These are phyloP conservation scores for Ciborinia camelliae DNA, from an alignment of 2,329 filamentous ascomycete genomes.

Conservation along the genomic window DNA sequence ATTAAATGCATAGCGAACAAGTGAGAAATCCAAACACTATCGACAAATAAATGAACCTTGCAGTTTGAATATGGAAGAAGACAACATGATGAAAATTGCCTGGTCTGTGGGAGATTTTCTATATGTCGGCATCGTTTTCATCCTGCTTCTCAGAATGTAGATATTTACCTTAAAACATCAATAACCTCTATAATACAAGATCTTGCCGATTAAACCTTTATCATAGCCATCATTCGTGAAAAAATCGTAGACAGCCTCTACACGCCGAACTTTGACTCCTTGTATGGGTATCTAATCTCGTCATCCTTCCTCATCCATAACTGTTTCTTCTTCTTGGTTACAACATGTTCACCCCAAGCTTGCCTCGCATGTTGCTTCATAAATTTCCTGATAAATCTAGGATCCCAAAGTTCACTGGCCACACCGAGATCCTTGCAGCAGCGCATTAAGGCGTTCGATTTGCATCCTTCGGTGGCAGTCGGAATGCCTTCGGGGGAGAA, in stretches of 20 bases:
- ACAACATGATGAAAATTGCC: neutral
- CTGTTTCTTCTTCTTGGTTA: slow-evolving; percentile 85
- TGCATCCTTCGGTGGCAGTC: slow-evolving; percentile 93
- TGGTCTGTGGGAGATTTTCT: neutral
- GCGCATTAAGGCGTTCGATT: slow-evolving; percentile 95
- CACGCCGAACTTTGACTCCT: slow-evolving; percentile 42
- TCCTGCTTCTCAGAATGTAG: neutral
- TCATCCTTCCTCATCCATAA: slow-evolving; percentile 85
- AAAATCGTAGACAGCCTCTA: neutral
- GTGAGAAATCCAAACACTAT: neutral
- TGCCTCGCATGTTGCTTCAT: slow-evolving; percentile 72
- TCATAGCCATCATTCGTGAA: neutral
- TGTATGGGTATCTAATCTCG: slow-evolving; percentile 61
- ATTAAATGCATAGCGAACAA: neutral
- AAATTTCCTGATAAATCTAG: slow-evolving; percentile 80
- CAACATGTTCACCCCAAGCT: slow-evolving; percentile 83
- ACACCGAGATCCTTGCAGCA: slow-evolving; percentile 98
- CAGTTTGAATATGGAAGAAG: neutral
- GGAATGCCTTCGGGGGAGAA: slow-evolving; percentile 88
- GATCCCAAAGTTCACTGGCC: slow-evolving; percentile 95
- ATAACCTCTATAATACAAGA: slow-evolving; percentile 11
- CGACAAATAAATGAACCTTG: neutral
- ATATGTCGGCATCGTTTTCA: neutral
- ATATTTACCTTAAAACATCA: slow-evolving; percentile 1
- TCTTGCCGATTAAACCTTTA: neutral